These are phyloP conservation scores for Mycena crocata DNA, from an alignment of 768 basidiomycete species.

Conservation along the genomic window DNA sequence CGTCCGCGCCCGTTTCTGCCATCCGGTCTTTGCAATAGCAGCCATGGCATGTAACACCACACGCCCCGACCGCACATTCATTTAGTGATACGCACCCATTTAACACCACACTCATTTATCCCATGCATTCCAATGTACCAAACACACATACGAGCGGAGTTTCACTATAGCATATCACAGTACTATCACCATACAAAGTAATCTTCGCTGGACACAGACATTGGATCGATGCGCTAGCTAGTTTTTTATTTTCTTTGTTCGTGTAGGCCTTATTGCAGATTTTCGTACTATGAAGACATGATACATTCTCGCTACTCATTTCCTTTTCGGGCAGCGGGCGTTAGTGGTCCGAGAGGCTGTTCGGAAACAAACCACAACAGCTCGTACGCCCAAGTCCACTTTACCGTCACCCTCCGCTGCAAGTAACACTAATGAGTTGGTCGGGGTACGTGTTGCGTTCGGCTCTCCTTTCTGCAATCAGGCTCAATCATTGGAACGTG, in stretches of 20 bases:
- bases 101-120: constrained; percentile 23
- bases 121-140: constrained; percentile 14
- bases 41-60: constrained; percentile 18
- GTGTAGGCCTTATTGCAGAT: constrained; percentile 21
- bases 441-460: constrained; percentile 38
- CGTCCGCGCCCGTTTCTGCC: not conserved
- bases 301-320: not conserved
- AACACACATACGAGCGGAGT: constrained; percentile 27
- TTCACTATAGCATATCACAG: constrained; percentile 24
- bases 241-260: constrained; percentile 2
- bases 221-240: constrained; percentile 16
- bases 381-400: not conserved
- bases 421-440: constrained; percentile 44
- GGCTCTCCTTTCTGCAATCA: not conserved
- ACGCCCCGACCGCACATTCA: constrained; percentile 2
- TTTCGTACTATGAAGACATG: constrained; percentile 15
- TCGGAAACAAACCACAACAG: constrained; percentile 17
- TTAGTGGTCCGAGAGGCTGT: constrained; percentile 4
- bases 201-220: constrained; percentile 25
- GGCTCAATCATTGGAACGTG: constrained; percentile 3
- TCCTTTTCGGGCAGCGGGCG: constrained; percentile 17
- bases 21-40: constrained; percentile 16
- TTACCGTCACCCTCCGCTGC: not conserved
- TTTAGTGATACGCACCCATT: constrained; percentile 17
- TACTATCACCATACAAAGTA: constrained; percentile 23